phyloP scores from a whole-genome alignment of 1,284 basidiomycete genomes.

The Austroboletus niveus region DNA sequence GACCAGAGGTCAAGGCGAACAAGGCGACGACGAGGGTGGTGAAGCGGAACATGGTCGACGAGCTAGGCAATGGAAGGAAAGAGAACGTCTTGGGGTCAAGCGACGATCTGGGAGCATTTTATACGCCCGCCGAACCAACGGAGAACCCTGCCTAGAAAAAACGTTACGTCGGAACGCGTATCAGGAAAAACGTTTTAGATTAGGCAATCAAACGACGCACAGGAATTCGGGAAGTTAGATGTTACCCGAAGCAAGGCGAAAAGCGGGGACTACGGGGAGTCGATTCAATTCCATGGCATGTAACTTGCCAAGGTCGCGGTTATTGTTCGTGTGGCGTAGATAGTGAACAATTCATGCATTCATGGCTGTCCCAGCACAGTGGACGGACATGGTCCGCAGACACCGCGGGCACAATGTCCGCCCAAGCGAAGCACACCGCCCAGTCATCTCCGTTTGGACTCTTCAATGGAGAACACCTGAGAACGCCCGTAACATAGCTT shows the following conservation, averaged over 20 bases:
- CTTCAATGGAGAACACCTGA: background rate
- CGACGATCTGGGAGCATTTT: conserved; percentile 8
- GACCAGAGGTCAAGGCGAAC: conserved; percentile 5
- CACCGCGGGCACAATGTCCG: conserved; percentile 8
- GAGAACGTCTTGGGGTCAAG: background rate
- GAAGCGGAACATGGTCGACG: conserved; percentile 15
- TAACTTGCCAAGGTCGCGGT: no score
- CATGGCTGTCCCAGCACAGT: background rate
- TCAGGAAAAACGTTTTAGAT: background rate
- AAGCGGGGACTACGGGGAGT: no score
- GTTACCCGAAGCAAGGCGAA: no score
- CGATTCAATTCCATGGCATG: no score
- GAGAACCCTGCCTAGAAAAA: background rate
- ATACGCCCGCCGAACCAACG: conserved; percentile 11
- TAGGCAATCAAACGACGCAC: background rate
- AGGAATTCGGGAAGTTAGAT: background rate
- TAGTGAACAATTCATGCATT: no score
- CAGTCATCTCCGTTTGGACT: conserved; percentile 8
- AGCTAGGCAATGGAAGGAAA: background rate
- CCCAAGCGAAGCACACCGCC: background rate
- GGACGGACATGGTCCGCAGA: background rate
- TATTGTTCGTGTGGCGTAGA: no score
- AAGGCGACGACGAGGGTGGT: conserved; percentile 6
- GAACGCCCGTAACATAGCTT: background rate
- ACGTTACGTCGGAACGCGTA: conserved; percentile 2